Base-by-base conservation (phyloP, 2,329 filamentous ascomycete species). In the Pseudocercospora vitis region DNA sequence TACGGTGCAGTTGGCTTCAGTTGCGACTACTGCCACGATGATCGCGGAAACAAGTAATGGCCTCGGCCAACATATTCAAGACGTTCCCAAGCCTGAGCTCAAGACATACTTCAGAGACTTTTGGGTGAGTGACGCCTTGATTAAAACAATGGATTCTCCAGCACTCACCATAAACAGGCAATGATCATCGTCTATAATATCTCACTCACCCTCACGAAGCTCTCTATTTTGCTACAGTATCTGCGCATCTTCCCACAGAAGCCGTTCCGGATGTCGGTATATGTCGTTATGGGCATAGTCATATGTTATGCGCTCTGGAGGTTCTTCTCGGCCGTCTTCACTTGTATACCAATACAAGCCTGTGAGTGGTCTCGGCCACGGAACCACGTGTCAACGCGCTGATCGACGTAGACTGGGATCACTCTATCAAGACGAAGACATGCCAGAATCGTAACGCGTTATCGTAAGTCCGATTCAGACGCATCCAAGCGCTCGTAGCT, bases 211-310 rank as follows among this genome's bases (percentile, higher is more conserved):
- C 70, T 68, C 56, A 73, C 72, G 33, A 77, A 78, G 62, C 65
- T 71, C 4, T 75, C 74, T 0, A 76, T 78, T 40, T 61, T 78
- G 5, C 65, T 77, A 52, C 76, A 78, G 54, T 78, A 78, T 53
- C 70, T 74, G 21, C 73, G 73, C 19, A 71, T 78, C 28, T 78
- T 78, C 45, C 71, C 70, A 4, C 71, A 70, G 4, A 65, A 62
- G 11, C 59, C 60, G 7, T 72, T 74, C 63, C 68, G 71, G 5
- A 54, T 70, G 7, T 52, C 59, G 3, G 59, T 65, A 26, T 65
- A 60, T 4, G 58, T 54, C 19, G 24, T 67, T 9, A 67, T 71
- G 44, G 59, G 47, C 1, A 61, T 71, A 50, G 64, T 71, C 21
- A 35, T 65, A 12, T 35, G 55, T 4, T 72, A 70, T 28, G 63